A percentile compares a stretch with the other conserved stretches of the same genome.
Evolutionary conservation across 2,329 filamentous ascomycete species (phyloP).

Genomic region (Colletotrichum sp.): DNA sequence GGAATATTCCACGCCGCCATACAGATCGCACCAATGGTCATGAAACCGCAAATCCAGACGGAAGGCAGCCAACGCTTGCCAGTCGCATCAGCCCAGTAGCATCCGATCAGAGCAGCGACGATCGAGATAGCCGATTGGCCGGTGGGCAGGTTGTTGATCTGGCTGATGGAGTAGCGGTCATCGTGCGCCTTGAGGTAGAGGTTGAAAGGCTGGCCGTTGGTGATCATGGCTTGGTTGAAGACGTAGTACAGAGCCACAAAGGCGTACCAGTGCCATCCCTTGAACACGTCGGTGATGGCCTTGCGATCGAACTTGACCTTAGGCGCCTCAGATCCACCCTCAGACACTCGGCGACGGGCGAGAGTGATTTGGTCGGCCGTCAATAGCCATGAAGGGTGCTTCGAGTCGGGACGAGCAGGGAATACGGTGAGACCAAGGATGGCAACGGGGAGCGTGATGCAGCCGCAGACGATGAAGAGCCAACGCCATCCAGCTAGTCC

Average conservation of each 20-base stretch:
- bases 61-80: slow-evolving; percentile 63
- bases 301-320: slow-evolving; percentile 34
- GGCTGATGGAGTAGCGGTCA: slow-evolving; percentile 46
- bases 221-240: slow-evolving; percentile 55
- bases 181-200: slow-evolving; percentile 53
- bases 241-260: slow-evolving; percentile 40
- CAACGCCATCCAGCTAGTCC: slow-evolving; percentile 16
- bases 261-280: slow-evolving; percentile 41
- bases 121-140: slow-evolving; percentile 63
- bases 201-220: slow-evolving; percentile 36
- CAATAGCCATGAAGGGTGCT: slow-evolving; percentile 33
- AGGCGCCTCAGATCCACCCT: slow-evolving; percentile 30
- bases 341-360: slow-evolving; percentile 28
- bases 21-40: slow-evolving; percentile 33
- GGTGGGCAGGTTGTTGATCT: slow-evolving; percentile 62
- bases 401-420: slow-evolving; percentile 30
- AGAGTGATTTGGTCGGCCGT: slow-evolving; percentile 29
- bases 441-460: slow-evolving; percentile 13
- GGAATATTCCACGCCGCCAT: slow-evolving; percentile 61
- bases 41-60: slow-evolving; percentile 5
- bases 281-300: slow-evolving; percentile 42
- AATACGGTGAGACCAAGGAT: slow-evolving; percentile 17
- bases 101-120: slow-evolving; percentile 55
- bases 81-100: slow-evolving; percentile 71
- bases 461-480: slow-evolving; percentile 18